Percentiles rank a stretch among this genome's conserved stretches.
phyloP scores from a whole-genome alignment of 106 monocot species.

The Acorus calamus region DNA sequence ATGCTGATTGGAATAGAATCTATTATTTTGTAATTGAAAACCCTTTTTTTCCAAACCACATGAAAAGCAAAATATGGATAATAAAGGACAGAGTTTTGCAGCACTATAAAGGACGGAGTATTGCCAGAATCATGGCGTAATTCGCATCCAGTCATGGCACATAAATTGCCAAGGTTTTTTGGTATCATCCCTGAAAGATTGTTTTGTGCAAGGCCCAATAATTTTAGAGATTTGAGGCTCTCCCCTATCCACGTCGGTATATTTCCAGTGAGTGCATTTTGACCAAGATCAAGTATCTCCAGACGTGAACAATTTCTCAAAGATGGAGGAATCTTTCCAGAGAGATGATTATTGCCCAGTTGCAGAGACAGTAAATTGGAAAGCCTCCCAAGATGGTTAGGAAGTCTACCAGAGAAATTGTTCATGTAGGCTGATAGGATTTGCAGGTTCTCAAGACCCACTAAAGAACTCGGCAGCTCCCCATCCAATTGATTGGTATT shows the following conservation, averaged over 20 bases:
- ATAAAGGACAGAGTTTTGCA: too few species aligned
- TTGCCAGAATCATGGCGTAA: too few species aligned
- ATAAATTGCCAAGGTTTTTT: too few species aligned
- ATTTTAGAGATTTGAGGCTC: too few species aligned
- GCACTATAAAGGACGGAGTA: too few species aligned
- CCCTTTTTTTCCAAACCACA: too few species aligned
- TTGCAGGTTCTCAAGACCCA: conserved; percentile 21
- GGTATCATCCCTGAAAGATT: too few species aligned
- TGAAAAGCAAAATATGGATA: too few species aligned
- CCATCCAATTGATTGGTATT: conserved; percentile 48
- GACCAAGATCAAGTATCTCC: conserved; percentile 45
- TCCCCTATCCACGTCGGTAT: conserved; percentile 13
- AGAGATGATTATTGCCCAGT: conserved; percentile 27
- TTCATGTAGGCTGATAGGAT: conserved; percentile 23
- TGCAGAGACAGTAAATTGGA: conserved; percentile 13
- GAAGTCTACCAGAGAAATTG: conserved; percentile 35
- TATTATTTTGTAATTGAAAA: too few species aligned
- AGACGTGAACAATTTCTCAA: conserved; percentile 35
- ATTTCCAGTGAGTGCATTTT: conserved; percentile 41
- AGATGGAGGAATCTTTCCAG: conserved; percentile 38
- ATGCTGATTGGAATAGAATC: too few species aligned
- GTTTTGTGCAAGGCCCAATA: too few species aligned
- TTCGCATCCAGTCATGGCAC: too few species aligned
- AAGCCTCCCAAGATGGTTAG: conserved; percentile 19
- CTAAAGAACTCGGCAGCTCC: conserved; percentile 31